Base-by-base conservation (phyloP, 257 asterid genomes). In the Petunia secreta region DNA sequence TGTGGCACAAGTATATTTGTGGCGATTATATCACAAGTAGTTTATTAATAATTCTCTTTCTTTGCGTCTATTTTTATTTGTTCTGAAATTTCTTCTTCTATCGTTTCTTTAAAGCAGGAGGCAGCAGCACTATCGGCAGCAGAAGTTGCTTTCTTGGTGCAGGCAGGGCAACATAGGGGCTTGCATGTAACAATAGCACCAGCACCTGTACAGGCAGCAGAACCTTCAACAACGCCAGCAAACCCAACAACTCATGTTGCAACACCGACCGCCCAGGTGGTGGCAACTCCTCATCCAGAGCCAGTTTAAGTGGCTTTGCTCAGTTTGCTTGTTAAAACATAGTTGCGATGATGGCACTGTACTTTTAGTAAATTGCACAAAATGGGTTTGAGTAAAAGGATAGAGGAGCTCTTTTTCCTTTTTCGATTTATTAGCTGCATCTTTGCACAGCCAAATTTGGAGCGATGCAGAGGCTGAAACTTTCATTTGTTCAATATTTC, bases 81-180 rank as follows among this genome's bases (percentile, higher is more conserved):
- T 16, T 46, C 40, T 6, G 44, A 34, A 40, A 10, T 6, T 6
- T 53, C 10, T 75, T 6, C 39, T 2, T 54, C 0, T 46, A 43
- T 62, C 50, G 15, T 8, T 15, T 50, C 34, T 15, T 50, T 6
- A 52, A 82, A 77, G 16, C 85, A 88, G 91, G 91, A 88, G 82
- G 89, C 88, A 14, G 87, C 90, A 54, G 83, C 86, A 4, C 38
- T 83, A 37, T 83, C 89, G 15, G 89, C 91, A 40, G 85, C 88
- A 14, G 91, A 88, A 75, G 90, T 88, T 79, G 90, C 90, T 58
- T 86, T 86, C 80, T 74, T 88, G 86, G 71, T 88, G 78, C 87
- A 85, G 81, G 84, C 89, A 14, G 89, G 88, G 67, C 89, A 85
- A 55, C 90, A 59, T 43, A 83, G 90, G 82, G 87, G 91, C n/a